A percentile compares a stretch with the other conserved stretches of the same genome.
These are phyloP conservation scores for Fomitopsis pulvina DNA, from an alignment of 768 basidiomycete genomes.

Conservation along the genomic window DNA sequence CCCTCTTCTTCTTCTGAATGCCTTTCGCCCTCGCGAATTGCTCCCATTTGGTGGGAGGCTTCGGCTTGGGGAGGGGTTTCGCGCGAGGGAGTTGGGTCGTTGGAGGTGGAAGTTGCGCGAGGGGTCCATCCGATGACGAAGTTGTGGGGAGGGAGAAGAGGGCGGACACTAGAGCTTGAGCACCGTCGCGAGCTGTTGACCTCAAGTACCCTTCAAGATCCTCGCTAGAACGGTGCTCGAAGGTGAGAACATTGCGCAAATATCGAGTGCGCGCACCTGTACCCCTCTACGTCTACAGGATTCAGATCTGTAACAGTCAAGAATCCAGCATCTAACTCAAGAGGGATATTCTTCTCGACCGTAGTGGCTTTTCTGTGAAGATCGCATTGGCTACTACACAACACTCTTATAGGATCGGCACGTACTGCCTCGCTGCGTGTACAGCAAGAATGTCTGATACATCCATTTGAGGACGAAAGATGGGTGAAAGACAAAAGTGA, in stretches of 20 bases:
- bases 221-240: constrained; percentile 35
- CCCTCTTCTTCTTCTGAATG: constrained; percentile 71
- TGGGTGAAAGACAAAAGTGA: neutral
- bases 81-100: constrained; percentile 77
- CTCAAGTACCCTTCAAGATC: constrained; percentile 79
- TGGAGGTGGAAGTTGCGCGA: constrained; percentile 75
- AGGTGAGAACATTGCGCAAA: neutral
- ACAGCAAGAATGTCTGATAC: constrained; percentile 74
- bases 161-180: constrained; percentile 71
- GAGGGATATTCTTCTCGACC: constrained; percentile 74
- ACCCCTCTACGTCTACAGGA: constrained; percentile 77
- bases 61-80: constrained; percentile 90
- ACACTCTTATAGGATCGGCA: constrained; percentile 4
- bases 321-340: constrained; percentile 77
- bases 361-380: constrained; percentile 52
- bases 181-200: constrained; percentile 71
- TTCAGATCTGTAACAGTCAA: constrained; percentile 85
- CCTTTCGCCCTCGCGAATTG: constrained; percentile 92
- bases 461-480: constrained; percentile 46
- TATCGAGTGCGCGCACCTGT: constrained; percentile 48
- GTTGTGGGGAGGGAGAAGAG: constrained; percentile 80
- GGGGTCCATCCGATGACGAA: constrained; percentile 72
- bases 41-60: constrained; percentile 95
- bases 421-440: constrained; percentile 68
- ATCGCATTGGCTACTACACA: neutral